Conservation (phyloP, 257 asterid genomes). For the Osmanthus fragrans region DNA sequence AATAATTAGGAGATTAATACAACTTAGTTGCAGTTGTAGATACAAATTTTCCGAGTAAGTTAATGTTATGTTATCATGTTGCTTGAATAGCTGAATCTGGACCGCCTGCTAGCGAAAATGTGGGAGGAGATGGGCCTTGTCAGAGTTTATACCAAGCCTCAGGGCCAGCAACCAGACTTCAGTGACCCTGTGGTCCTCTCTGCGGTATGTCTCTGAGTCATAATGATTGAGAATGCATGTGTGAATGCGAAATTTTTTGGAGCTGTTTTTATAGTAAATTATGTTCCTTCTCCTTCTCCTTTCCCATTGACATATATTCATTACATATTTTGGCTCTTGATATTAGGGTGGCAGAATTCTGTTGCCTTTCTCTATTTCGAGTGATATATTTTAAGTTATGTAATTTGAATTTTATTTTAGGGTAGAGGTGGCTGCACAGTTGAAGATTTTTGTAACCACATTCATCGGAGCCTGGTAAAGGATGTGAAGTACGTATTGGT, state of each 20-base stretch:
- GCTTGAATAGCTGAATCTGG: slow-evolving; percentile 74
- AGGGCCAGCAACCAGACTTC: slow-evolving; percentile 99
- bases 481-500: slow-evolving; percentile 93
- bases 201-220: slow-evolving; percentile 52
- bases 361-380: slow-evolving; percentile 1
- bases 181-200: slow-evolving; percentile 96
- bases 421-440: slow-evolving; percentile 98
- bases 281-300: not conserved
- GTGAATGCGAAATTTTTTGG: not conserved
- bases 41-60: slow-evolving; percentile 4
- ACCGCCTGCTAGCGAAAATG: slow-evolving; percentile 78
- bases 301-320: slow-evolving; percentile 2
- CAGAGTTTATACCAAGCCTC: slow-evolving; percentile 94
- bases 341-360: not conserved
- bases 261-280: slow-evolving; percentile 4
- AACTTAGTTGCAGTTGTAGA: slow-evolving; percentile 1
- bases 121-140: slow-evolving; percentile 95
- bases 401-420: slow-evolving; percentile 45
- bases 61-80: slow-evolving; percentile 26
- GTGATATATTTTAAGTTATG: not conserved
- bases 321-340: not conserved
- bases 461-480: slow-evolving; percentile 92
- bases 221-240: not conserved
- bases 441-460: slow-evolving; percentile 94
- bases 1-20: slow-evolving; percentile 1